A percentile compares a stretch with the other conserved stretches of the same genome.
These are phyloP conservation scores for Cercospora zeina DNA, from an alignment of 2,329 filamentous ascomycete genomes.

Conservation along the genomic window DNA sequence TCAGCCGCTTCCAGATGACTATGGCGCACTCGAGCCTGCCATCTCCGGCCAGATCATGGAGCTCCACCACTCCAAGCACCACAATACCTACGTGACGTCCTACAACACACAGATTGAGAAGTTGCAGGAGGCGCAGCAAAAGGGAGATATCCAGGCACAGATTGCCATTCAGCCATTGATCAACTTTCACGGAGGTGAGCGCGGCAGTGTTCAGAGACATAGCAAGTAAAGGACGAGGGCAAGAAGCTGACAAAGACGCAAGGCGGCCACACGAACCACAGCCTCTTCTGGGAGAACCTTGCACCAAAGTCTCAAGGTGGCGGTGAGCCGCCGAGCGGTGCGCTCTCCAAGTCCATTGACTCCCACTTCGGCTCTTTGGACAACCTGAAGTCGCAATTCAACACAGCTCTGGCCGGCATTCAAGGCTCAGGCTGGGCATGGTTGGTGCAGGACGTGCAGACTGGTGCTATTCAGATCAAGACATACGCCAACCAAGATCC, in stretches of 20 bases:
- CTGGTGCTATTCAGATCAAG: slow-evolving; percentile 66
- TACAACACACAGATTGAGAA: slow-evolving; percentile 80
- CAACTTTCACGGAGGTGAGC: slow-evolving; percentile 64
- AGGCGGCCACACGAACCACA: slow-evolving; percentile 67
- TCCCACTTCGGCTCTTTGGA: slow-evolving; percentile 60
- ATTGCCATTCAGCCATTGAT: slow-evolving; percentile 60
- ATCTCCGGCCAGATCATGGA: slow-evolving; percentile 94
- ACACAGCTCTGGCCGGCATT: slow-evolving; percentile 63
- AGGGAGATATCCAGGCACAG: slow-evolving; percentile 56
- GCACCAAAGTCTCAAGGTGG: slow-evolving; percentile 67
- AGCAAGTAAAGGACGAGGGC: neutral
- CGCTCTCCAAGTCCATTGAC: slow-evolving; percentile 60
- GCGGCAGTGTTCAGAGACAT: neutral
- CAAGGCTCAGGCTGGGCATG: slow-evolving; percentile 74
- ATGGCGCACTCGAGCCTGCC: slow-evolving; percentile 83
- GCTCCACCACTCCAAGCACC: slow-evolving; percentile 91
- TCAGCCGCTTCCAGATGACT: slow-evolving; percentile 68
- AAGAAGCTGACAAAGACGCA: neutral
- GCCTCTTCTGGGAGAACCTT: slow-evolving; percentile 69
- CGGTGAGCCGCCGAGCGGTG: slow-evolving; percentile 62
- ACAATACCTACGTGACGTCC: slow-evolving; percentile 88
- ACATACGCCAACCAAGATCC: slow-evolving; percentile 88
- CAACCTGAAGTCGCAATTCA: slow-evolving; percentile 63
- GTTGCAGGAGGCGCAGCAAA: slow-evolving; percentile 58
- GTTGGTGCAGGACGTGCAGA: slow-evolving; percentile 69